Conservation (phyloP, 768 basidiomycete genomes). For the Panaeolus cyanescens region DNA sequence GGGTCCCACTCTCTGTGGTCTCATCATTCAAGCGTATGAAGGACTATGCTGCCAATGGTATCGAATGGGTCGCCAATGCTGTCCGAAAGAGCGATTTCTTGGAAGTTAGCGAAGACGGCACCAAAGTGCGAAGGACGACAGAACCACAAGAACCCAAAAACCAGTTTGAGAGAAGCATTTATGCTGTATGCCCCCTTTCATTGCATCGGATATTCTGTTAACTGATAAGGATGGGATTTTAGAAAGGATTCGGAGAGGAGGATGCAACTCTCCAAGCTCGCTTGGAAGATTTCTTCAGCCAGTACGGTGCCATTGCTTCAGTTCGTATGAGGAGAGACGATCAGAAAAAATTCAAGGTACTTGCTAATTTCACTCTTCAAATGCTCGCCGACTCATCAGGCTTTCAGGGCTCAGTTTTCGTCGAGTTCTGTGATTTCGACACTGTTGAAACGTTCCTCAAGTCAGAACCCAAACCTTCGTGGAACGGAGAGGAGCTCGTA, state of each 20-base stretch:
- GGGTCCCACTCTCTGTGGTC: conserved; percentile 86
- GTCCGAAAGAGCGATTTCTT: conserved; percentile 57
- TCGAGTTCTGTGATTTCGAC: conserved; percentile 77
- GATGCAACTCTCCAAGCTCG: conserved; percentile 64
- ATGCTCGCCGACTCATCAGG: neutral
- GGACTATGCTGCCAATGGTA: conserved; percentile 60
- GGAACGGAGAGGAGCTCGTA: conserved; percentile 72
- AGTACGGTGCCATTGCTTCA: conserved; percentile 77
- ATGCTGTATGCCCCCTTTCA: conserved; percentile 76
- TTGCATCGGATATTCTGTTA: neutral
- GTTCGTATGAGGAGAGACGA: conserved; percentile 89
- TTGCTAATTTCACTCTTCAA: neutral
- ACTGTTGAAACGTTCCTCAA: conserved; percentile 75
- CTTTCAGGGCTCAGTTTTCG: conserved; percentile 85
- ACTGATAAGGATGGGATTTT: conserved; percentile 2
- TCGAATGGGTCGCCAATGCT: conserved; percentile 71
- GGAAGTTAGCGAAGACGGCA: conserved; percentile 73
- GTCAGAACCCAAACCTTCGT: conserved; percentile 80
- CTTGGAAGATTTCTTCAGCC: conserved; percentile 78
- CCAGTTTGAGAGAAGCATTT: conserved; percentile 82
- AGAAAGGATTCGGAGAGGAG: conserved; percentile 89
- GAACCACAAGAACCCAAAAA: conserved; percentile 78
- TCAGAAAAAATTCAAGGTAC: conserved; percentile 86
- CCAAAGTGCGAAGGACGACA: conserved; percentile 73
- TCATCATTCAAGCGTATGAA: conserved; percentile 96